phyloP scores from a whole-genome alignment of 148 eudicot genomes.

The Nepenthes mirabilis region DNA sequence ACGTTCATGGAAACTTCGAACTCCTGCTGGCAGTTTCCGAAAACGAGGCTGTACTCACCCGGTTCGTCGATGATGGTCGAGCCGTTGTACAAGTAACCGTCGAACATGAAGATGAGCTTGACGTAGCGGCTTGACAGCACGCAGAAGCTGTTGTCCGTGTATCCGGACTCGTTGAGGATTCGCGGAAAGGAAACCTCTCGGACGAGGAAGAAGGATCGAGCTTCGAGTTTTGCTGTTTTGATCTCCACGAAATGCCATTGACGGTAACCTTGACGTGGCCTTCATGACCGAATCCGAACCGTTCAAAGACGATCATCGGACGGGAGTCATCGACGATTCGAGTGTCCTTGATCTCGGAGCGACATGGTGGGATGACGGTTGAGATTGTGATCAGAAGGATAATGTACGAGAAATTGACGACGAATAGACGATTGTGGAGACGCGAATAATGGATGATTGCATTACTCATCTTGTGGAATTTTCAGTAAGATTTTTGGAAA shows the following conservation, averaged over 20 bases:
- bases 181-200: conserved; percentile 14
- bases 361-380: conserved; percentile 4
- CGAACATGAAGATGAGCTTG: conserved; percentile 7
- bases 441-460: too few relatives aligned
- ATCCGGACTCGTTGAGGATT: conserved; percentile 14
- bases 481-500: too few relatives aligned
- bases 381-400: not conserved
- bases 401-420: not conserved
- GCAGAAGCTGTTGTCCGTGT: conserved; percentile 8
- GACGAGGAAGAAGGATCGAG: conserved; percentile 15
- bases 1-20: conserved; percentile 25
- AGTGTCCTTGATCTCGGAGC: conserved; percentile 11
- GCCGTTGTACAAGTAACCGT: conserved; percentile 8
- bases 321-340: conserved; percentile 13
- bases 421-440: too few relatives aligned
- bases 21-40: conserved; percentile 25
- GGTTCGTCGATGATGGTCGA: conserved; percentile 9
- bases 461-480: too few relatives aligned
- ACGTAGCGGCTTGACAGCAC: conserved; percentile 11
- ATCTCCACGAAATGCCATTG: conserved; percentile 10
- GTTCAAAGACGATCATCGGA: conserved; percentile 16
- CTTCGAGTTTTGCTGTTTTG: conserved; percentile 10
- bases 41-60: conserved; percentile 11
- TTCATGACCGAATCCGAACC: conserved; percentile 10
- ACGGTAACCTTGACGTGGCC: conserved; percentile 10